A percentile compares a stretch with the other conserved stretches of the same genome.
phyloP scores from a whole-genome alignment of 768 basidiomycete genomes.

The Psilocybe cyanescens region DNA sequence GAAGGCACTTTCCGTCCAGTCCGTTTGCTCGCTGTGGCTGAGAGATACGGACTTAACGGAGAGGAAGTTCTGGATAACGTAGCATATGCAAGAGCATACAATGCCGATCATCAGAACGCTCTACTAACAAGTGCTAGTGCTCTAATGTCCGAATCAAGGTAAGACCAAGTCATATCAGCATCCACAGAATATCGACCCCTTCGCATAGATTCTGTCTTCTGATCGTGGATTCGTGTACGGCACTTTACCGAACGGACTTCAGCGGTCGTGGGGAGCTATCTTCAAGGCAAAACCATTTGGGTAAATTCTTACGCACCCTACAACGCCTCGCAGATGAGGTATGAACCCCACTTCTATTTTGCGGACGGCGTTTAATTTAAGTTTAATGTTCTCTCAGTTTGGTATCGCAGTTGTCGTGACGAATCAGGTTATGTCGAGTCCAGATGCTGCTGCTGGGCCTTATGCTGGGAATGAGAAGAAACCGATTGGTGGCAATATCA shows the following conservation, averaged over 20 bases:
- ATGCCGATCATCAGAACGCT: slow-evolving; percentile 95
- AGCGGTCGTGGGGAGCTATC: slow-evolving; percentile 94
- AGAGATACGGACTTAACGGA: slow-evolving; percentile 94
- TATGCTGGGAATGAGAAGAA: slow-evolving; percentile 94
- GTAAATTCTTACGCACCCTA: slow-evolving; percentile 91
- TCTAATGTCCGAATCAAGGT: slow-evolving; percentile 99
- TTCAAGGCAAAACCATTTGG: slow-evolving; percentile 93
- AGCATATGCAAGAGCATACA: slow-evolving; percentile 97
- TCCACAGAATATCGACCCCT: not conserved
- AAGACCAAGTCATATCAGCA: slow-evolving; percentile 14
- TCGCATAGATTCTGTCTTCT: slow-evolving; percentile 87
- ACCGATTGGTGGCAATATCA: slow-evolving; percentile 98
- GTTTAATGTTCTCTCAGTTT: slow-evolving; percentile 56
- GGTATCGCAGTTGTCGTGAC: slow-evolving; percentile 97
- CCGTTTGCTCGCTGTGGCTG: slow-evolving; percentile 91
- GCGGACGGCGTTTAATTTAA: slow-evolving; percentile 12
- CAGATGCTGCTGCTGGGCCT: slow-evolving; percentile 90
- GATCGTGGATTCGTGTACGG: slow-evolving; percentile 96
- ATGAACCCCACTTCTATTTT: slow-evolving; percentile 17
- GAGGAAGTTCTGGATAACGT: slow-evolving; percentile 99
- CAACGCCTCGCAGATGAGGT: slow-evolving; percentile 97
- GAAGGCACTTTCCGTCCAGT: slow-evolving; percentile 99
- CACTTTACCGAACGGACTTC: slow-evolving; percentile 94
- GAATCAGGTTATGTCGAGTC: slow-evolving; percentile 99
- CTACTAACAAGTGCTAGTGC: slow-evolving; percentile 92